Evolutionary conservation across 495 filamentous ascomycete genomes (phyloP), one percentile per base, ranked within the genome.

Genomic region (Penicillium pancosmium): DNA sequence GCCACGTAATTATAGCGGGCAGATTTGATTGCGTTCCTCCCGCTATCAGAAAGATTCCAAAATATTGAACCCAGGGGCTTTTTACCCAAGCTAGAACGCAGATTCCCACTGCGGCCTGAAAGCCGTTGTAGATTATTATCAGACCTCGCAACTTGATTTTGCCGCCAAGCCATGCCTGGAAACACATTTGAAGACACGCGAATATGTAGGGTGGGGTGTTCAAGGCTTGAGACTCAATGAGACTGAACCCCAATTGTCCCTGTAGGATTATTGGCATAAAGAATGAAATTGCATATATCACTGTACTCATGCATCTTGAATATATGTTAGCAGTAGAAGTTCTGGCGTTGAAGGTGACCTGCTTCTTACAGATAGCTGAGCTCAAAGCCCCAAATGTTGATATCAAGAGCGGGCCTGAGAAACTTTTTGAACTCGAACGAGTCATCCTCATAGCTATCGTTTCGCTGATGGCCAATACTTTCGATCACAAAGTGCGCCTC

Each of bases 251-350:
- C 36, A 66, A n/a, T 31, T 52, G 43, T 19, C 25, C 23, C n/a
- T 53, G 43, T 33, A 87, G 76, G 65, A 87, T 86, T 56, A 84
- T 74, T n/a, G 84, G 84, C 27, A 86, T 60, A 70, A 86, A 86
- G 73, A 82, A 85, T 33, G 82, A 78, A 33, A 86, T 78, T 15
- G 80, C 75, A 64, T 86, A 85, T n/a, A 67, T 15, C 18, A 56
- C 54, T 7, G 36, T 38, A 38, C 36, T 38, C 36, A 38, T 38
- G 15, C 36, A 38, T 15, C 36, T 38, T 13, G 5, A 38, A 38
- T n/a, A 1, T 38, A 13, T 12, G 10, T 38, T 13, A 38, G 36
- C 36, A n/a, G 12, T 13, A 12, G 12, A 38, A 38, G 4, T 0
- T 38, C 1, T n/a, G 36, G 11, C 4, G 36, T 13, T 3, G 16